phyloP scores from a whole-genome alignment of 2,329 filamentous ascomycete genomes.

The Apiospora aurea region DNA sequence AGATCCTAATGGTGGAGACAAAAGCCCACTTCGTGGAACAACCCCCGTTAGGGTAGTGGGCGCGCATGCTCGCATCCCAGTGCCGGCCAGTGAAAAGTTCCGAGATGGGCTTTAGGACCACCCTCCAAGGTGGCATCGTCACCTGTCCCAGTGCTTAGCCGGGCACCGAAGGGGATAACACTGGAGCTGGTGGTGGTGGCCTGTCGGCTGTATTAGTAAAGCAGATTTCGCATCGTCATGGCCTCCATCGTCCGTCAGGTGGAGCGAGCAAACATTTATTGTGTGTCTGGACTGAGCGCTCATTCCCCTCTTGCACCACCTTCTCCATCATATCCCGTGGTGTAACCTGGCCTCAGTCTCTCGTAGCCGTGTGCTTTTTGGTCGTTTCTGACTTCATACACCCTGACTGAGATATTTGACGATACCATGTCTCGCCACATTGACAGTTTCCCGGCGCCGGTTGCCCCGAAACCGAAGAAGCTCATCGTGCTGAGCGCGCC shows the following conservation, averaged over 20 bases:
- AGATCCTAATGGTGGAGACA: conserved; percentile 9
- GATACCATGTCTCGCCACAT: conserved; percentile 44
- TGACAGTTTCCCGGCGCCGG: conserved; percentile 43
- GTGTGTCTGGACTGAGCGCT: background rate
- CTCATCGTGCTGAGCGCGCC: conserved; percentile 47
- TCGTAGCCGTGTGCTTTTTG: background rate
- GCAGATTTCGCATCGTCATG: background rate
- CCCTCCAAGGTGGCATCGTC: background rate
- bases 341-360: background rate
- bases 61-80: background rate
- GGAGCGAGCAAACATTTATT: background rate
- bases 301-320: background rate
- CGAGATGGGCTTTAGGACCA: background rate
- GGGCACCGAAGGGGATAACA: background rate
- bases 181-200: background rate
- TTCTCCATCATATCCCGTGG: background rate
- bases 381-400: background rate
- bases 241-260: background rate
- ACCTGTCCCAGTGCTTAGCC: conserved; percentile 1
- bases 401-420: background rate
- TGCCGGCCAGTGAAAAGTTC: conserved; percentile 5
- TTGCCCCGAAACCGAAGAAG: conserved; percentile 42
- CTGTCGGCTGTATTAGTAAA: conserved; percentile 1
- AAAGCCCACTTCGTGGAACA: background rate
- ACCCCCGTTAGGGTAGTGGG: background rate